phyloP scores from a whole-genome alignment of 768 basidiomycete genomes.

The Neoboletus subvelutipes region DNA sequence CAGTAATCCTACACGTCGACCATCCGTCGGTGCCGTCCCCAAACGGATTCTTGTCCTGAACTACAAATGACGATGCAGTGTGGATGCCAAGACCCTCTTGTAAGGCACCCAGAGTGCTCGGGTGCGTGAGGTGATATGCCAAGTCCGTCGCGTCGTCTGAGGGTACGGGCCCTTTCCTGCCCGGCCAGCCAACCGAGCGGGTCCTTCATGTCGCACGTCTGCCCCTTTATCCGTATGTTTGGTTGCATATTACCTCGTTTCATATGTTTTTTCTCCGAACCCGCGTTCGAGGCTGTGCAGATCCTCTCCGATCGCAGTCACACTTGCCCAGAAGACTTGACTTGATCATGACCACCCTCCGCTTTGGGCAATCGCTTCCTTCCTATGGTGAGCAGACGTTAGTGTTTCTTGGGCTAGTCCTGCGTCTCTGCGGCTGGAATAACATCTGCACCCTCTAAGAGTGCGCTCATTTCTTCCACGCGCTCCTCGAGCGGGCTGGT shows the following conservation, averaged over 20 bases:
- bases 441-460: too few relatives aligned
- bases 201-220: constrained; percentile 49
- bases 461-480: too few relatives aligned
- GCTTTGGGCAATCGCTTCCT: too few relatives aligned
- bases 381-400: too few relatives aligned
- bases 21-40: neutral
- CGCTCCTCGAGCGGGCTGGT: constrained; percentile 2
- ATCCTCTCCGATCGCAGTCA: constrained; percentile 34
- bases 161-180: constrained; percentile 34
- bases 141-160: constrained; percentile 53
- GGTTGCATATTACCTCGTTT: constrained; percentile 35
- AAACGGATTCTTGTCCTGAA: neutral
- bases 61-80: constrained; percentile 21
- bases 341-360: too few relatives aligned
- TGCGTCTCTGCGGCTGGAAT: too few relatives aligned
- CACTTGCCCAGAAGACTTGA: neutral
- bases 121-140: constrained; percentile 60
- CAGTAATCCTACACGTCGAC: too few relatives aligned
- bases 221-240: neutral
- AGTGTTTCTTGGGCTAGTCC: too few relatives aligned
- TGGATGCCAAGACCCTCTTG: constrained; percentile 56
- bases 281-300: neutral
- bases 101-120: constrained; percentile 48
- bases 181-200: constrained; percentile 52
- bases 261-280: neutral